A percentile compares a stretch with the other conserved stretches of the same genome.
These are phyloP conservation scores for Penicillium sp. DNA, from an alignment of 2,329 filamentous ascomycete genomes.

Conservation along the genomic window DNA sequence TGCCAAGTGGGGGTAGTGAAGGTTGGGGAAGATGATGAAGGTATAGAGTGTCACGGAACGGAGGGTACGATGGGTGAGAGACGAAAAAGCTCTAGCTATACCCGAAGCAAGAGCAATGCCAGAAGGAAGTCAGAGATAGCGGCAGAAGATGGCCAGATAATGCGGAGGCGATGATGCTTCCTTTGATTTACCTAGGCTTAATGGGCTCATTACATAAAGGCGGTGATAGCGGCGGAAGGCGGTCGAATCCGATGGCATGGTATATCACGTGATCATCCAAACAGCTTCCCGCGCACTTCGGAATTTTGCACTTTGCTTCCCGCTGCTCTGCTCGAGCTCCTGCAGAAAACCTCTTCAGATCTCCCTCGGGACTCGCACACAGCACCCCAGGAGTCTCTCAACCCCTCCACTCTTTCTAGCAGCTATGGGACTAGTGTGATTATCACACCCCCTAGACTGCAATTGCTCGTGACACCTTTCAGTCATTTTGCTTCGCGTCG, in stretches of 20 bases:
- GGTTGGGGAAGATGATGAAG: constrained; percentile 18
- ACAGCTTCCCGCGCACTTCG: constrained; percentile 30
- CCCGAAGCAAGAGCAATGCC: constrained; percentile 1
- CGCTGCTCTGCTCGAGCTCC: constrained; percentile 12
- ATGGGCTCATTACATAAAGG: constrained; percentile 24
- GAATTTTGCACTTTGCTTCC: constrained; percentile 40
- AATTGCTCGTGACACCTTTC: constrained; percentile 33
- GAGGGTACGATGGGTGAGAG: constrained; percentile 1
- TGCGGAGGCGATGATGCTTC: constrained; percentile 6
- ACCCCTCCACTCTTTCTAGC: constrained; percentile 26
- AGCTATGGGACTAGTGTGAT: constrained; percentile 48
- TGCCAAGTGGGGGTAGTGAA: constrained; percentile 23
- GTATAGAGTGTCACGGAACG: constrained; percentile 11
- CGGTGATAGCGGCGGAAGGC: constrained; percentile 37
- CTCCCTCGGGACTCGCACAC: constrained; percentile 4
- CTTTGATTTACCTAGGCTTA: constrained; percentile 8
- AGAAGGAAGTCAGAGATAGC: neutral
- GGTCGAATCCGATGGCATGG: constrained; percentile 45
- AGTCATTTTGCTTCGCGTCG: constrained; percentile 21
- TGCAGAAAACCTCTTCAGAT: constrained; percentile 10
- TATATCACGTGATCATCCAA: constrained; percentile 35
- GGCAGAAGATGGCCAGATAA: constrained; percentile 4
- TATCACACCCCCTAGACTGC: constrained; percentile 35
- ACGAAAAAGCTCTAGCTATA: constrained; percentile 1
- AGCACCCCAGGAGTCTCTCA: constrained; percentile 31